Evolutionary conservation across 2,329 filamentous ascomycete genomes (phyloP).

Genomic region (Aspergillus candidus): DNA sequence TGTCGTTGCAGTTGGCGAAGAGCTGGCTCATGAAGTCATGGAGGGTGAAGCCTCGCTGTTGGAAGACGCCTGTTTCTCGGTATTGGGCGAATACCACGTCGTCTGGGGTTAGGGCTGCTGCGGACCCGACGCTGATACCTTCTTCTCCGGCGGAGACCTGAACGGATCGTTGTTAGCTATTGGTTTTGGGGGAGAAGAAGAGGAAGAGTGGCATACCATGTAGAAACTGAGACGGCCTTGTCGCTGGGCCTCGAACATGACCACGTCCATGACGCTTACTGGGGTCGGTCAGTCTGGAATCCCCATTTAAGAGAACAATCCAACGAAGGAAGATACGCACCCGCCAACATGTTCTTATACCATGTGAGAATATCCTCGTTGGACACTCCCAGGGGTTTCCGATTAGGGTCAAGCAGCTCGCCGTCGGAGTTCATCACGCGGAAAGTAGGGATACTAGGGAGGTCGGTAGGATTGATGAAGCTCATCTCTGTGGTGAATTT

Average conservation of each 20-base stretch:
- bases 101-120: slow-evolving; percentile 71
- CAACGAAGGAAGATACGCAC: slow-evolving; percentile 26
- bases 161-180: not conserved
- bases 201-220: slow-evolving; percentile 57
- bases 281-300: slow-evolving; percentile 11
- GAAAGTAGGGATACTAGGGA: slow-evolving; percentile 80
- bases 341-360: slow-evolving; percentile 60
- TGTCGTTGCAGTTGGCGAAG: slow-evolving; percentile 78
- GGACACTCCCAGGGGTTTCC: slow-evolving; percentile 59
- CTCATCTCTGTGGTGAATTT: slow-evolving; percentile 76
- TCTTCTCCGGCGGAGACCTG: slow-evolving; percentile 80
- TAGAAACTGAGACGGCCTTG: slow-evolving; percentile 95
- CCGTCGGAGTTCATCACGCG: slow-evolving; percentile 88
- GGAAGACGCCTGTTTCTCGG: slow-evolving; percentile 84
- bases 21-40: slow-evolving; percentile 93
- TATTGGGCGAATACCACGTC: slow-evolving; percentile 96
- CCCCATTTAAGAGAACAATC: not conserved
- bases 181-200: slow-evolving; percentile 7
- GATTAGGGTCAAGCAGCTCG: slow-evolving; percentile 66
- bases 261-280: slow-evolving; percentile 84
- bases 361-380: slow-evolving; percentile 55
- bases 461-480: slow-evolving; percentile 68
- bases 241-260: slow-evolving; percentile 97
- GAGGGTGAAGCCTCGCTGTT: slow-evolving; percentile 79
- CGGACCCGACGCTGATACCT: slow-evolving; percentile 83